phyloP scores from a whole-genome alignment of 345 rosid genomes.

The Cardamine occulta region DNA sequence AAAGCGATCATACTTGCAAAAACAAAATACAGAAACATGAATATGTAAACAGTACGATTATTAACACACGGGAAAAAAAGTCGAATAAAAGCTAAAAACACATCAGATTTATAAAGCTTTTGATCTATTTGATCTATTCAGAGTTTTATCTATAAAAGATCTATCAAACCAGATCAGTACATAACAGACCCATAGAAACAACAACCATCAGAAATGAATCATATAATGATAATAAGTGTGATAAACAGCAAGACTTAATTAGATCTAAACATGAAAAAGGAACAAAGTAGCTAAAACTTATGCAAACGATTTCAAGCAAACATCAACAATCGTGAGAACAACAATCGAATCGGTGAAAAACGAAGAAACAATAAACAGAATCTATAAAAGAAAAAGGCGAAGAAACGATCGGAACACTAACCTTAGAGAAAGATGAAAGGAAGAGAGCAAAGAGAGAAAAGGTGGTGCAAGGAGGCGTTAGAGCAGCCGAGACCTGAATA shows the following conservation, averaged over 20 bases:
- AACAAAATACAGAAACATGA: background rate
- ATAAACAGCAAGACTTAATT: background rate
- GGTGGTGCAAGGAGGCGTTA: constrained; percentile 27
- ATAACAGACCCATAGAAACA: no score
- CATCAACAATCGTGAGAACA: background rate
- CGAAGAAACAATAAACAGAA: background rate
- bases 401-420: background rate
- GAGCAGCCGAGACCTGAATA: background rate
- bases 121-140: background rate
- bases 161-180: background rate
- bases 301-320: background rate
- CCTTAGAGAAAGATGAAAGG: background rate
- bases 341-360: background rate
- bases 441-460: background rate
- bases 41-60: background rate
- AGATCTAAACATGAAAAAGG: background rate
- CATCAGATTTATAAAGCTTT: background rate
- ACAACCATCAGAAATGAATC: no score
- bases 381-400: background rate
- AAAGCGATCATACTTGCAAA: background rate
- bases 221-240: background rate
- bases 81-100: background rate
- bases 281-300: background rate
- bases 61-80: background rate
- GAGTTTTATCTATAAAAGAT: background rate